Evolutionary conservation across 208 protist species (phyloP).

Genomic region (Leishmania turanica): DNA sequence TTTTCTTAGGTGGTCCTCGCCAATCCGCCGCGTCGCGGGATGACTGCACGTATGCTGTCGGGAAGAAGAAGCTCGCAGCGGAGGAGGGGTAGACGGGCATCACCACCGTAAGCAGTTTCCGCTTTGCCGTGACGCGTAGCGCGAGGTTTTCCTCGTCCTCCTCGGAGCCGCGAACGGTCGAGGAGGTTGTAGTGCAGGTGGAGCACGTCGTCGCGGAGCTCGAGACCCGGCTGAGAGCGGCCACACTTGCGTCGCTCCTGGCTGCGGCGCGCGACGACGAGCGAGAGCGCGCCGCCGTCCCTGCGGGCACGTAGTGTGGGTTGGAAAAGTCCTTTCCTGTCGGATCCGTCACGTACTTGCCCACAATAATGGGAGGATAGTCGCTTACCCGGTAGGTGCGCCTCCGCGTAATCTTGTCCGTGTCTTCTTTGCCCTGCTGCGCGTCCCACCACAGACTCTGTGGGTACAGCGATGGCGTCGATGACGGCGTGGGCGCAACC

Average conservation of each 20-base stretch:
- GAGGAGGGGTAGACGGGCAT: slow-evolving; percentile 62
- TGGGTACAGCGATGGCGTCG: slow-evolving; percentile 50
- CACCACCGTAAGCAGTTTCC: slow-evolving; percentile 53
- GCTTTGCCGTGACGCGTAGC: slow-evolving; percentile 7
- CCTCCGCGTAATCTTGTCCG: slow-evolving; percentile 43
- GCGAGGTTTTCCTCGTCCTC: slow-evolving; percentile 26
- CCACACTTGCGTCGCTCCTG: slow-evolving; percentile 5
- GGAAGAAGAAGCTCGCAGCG: slow-evolving; percentile 76
- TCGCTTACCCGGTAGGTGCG: slow-evolving; percentile 58
- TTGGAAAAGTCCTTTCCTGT: slow-evolving; percentile 80
- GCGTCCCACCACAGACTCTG: slow-evolving; percentile 74
- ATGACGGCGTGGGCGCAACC: slow-evolving; percentile 12
- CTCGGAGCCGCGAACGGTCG: slow-evolving; percentile 11
- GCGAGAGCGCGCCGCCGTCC: slow-evolving; percentile 12
- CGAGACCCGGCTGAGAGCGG: slow-evolving; percentile 9
- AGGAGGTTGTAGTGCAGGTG: slow-evolving; percentile 18
- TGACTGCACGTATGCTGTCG: slow-evolving; percentile 57
- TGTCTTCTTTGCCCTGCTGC: slow-evolving; percentile 47
- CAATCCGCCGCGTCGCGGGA: slow-evolving; percentile 35
- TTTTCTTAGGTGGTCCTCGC: slow-evolving; percentile 48
- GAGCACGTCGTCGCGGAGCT: slow-evolving; percentile 22
- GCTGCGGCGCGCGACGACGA: slow-evolving; percentile 23
- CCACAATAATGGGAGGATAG: slow-evolving; percentile 53
- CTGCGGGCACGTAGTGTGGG: slow-evolving; percentile 55
- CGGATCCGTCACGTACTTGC: slow-evolving; percentile 76